These are phyloP conservation scores for sweet orange (Citrus sinensis) DNA, from an alignment of 345 rosid genomes.

Conservation along the genomic window DVS_A1.0 CM039168.1:27814501-27815000, in stretches of 20 bases:
- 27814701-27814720: background rate
- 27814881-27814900: slow-evolving; percentile 49
- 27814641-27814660: background rate
- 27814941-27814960: background rate
- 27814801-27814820: slow-evolving; percentile 74
- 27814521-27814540: background rate
- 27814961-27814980: background rate
- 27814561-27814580: background rate
- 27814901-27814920: slow-evolving; percentile 76
- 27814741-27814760: slow-evolving; percentile 15
- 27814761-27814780: slow-evolving; percentile 45
- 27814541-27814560: background rate
- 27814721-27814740: background rate
- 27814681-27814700: background rate
- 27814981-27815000: background rate
- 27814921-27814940: slow-evolving; percentile 49
- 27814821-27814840: slow-evolving; percentile 44
- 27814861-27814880: slow-evolving; percentile 79
- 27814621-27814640: background rate
- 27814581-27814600: background rate
- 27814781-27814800: slow-evolving; percentile 64
- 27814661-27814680: background rate
- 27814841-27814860: slow-evolving; percentile 38
- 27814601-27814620: background rate
- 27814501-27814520: background rate